These are phyloP conservation scores for Physaria fendleri DNA, from an alignment of 345 rosid genomes.

Conservation along the genomic window DNA sequence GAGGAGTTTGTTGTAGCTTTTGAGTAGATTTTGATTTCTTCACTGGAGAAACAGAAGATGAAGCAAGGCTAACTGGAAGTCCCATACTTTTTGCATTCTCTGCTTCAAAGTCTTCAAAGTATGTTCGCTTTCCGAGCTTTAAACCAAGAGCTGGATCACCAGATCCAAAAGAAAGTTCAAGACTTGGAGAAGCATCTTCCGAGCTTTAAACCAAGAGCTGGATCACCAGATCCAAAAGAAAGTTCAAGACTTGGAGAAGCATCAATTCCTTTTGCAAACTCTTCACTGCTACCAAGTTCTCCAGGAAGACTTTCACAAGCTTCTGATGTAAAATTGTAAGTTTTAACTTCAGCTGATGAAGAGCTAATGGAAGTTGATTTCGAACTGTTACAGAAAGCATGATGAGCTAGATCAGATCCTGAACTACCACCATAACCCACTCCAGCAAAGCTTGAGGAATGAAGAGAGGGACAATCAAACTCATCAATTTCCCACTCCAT, in stretches of 20 bases:
- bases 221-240: constrained; percentile 67
- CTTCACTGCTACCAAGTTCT: constrained; percentile 36
- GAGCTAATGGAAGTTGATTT: constrained; percentile 67
- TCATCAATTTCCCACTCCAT: constrained; percentile 62
- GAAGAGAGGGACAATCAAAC: constrained; percentile 37
- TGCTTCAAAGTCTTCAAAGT: constrained; percentile 58
- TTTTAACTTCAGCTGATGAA: constrained; percentile 46
- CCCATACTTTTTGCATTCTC: constrained; percentile 39
- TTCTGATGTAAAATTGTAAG: constrained; percentile 36
- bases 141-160: constrained; percentile 68
- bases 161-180: constrained; percentile 62
- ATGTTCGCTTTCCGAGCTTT: constrained; percentile 72
- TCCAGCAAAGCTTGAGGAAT: constrained; percentile 43
- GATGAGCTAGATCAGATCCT: constrained; percentile 56
- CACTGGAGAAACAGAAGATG: constrained; percentile 40
- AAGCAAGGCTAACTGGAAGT: constrained; percentile 26
- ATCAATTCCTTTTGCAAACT: constrained; percentile 27
- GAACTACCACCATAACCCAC: constrained; percentile 52
- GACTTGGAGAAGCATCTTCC: constrained; percentile 58
- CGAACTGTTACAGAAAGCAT: constrained; percentile 62
- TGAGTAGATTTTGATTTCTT: constrained; percentile 58
- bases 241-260: constrained; percentile 47
- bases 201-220: constrained; percentile 69
- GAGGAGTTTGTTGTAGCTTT: constrained; percentile 31
- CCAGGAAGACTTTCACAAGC: constrained; percentile 40